Base-by-base conservation (phyloP, 2,329 filamentous ascomycete genomes). In the Claviceps humidiphila region DNA sequence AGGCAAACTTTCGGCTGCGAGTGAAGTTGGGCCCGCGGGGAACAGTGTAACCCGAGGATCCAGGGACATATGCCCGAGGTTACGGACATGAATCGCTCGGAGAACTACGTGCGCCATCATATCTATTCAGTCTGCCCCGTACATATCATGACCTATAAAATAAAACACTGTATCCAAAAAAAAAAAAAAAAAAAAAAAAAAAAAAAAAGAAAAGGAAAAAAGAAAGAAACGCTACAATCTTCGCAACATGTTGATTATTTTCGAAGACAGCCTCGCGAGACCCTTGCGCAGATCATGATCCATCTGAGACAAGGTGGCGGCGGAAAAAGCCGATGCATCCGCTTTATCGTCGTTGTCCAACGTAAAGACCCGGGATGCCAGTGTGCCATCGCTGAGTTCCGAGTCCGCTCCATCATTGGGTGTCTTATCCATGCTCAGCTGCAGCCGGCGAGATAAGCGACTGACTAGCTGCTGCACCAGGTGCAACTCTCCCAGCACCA, bases 401-500 rank as follows among this genome's bases (percentile, higher is more conserved):
- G 26, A 30, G 44, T 24, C 26, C 16, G 13, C 3, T 17, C 14
- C 44, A 17, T 46, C 44, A 9, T 46, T 26, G 3, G 14, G 3
- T 30, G 24, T 34, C 26, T n/a, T 30, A n/a, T 46, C 44, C 24
- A 46, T 6, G 13, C 26, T 46, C 16, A 17, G 20, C 34, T 34
- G 20, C 11, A 55, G 54, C 17, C 49, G 34, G 1, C 30, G 34
- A 9, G 64, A 64, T 6, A 66, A 47, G 39, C 58, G 52, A 45
- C 62, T 60, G 1, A 67, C 56, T 13, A 67, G 51, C 7, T 56
- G 49, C 51, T 63, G 64, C 3, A 63, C 63, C 24, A 60, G 61
- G 51, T 67, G 62, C 34, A 68, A 57, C 50, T 68, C 63, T 41
- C 61, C 59, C 20, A 68, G 61, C 20, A 68, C 59, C 24, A 62